phyloP scores from a whole-genome alignment of 1,284 basidiomycete species.

The Lignosus rhinocerotis region DNA sequence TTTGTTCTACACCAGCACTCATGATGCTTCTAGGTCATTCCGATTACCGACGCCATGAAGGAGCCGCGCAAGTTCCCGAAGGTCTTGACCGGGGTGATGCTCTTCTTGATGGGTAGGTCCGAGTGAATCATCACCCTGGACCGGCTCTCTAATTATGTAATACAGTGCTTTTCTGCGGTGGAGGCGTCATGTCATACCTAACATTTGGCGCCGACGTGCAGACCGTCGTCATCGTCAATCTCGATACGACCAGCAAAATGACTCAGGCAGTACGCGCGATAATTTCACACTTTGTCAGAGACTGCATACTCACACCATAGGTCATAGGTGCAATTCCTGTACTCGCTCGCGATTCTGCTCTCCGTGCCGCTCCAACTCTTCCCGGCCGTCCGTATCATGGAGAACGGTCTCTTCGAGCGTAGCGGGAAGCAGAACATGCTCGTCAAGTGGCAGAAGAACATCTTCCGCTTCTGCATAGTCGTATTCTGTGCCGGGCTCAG shows the following conservation, averaged over 20 bases:
- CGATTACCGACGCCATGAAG: constrained; percentile 95
- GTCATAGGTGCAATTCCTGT: constrained; percentile 75
- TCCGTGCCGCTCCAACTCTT: constrained; percentile 96
- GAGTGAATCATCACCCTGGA: background rate
- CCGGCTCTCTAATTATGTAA: constrained; percentile 13
- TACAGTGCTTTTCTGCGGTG: constrained; percentile 83
- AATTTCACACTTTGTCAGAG: background rate
- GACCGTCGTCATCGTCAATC: constrained; percentile 94
- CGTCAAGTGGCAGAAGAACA: constrained; percentile 92
- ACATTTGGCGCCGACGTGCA: constrained; percentile 89
- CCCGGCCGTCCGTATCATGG: constrained; percentile 96
- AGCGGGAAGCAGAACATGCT: constrained; percentile 77
- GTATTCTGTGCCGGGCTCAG: constrained; percentile 76
- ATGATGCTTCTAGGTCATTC: constrained; percentile 64
- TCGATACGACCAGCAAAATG: constrained; percentile 83
- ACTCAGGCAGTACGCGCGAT: constrained; percentile 74
- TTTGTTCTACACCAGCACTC: background rate
- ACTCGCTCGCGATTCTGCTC: constrained; percentile 91
- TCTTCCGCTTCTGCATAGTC: constrained; percentile 81
- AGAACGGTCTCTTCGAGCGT: constrained; percentile 91
- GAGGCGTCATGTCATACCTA: constrained; percentile 87
- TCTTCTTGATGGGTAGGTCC: constrained; percentile 64
- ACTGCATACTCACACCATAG: background rate
- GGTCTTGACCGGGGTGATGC: constrained; percentile 90
- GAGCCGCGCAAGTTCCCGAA: constrained; percentile 93